Evolutionary conservation across 805 yeast species (phyloP).

Genomic region (Starmerella gropengiesseri): DNA sequence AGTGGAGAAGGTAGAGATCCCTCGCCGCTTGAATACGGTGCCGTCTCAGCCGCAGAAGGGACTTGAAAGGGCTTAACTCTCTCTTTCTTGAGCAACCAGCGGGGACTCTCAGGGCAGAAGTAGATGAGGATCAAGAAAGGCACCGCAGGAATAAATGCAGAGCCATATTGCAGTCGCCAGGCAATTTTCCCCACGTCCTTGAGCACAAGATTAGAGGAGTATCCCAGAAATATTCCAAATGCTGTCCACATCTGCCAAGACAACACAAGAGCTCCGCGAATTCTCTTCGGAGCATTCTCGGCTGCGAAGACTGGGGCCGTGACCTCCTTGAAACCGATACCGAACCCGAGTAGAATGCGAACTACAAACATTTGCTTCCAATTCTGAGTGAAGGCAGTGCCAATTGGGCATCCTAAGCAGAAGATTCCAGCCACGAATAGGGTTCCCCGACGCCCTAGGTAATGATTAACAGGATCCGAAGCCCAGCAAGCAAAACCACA

Average conservation of each 20-base stretch:
- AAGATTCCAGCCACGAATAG: slow-evolving; percentile 35
- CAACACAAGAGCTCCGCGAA: slow-evolving; percentile 58
- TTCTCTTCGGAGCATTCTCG: slow-evolving; percentile 50
- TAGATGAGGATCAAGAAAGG: slow-evolving; percentile 1
- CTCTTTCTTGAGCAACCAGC: slow-evolving; percentile 52
- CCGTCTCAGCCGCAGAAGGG: slow-evolving; percentile 39
- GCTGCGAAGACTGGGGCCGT: slow-evolving; percentile 60
- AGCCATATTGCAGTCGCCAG: slow-evolving; percentile 43
- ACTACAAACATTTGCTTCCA: slow-evolving; percentile 54
- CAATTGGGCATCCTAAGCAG: slow-evolving; percentile 45
- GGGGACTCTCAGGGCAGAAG: slow-evolving; percentile 32
- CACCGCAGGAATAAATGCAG: slow-evolving; percentile 44
- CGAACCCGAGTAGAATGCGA: slow-evolving; percentile 51
- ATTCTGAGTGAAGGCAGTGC: slow-evolving; percentile 51
- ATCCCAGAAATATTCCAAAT: slow-evolving; percentile 59
- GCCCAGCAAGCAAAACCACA: slow-evolving; percentile 42
- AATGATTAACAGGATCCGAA: slow-evolving; percentile 41
- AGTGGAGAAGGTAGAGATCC: slow-evolving; percentile 50
- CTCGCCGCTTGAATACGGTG: slow-evolving; percentile 49
- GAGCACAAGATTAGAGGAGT: slow-evolving; percentile 22
- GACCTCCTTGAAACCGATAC: slow-evolving; percentile 56
- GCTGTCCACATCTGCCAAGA: slow-evolving; percentile 71
- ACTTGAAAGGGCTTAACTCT: slow-evolving; percentile 41
- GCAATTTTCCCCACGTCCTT: slow-evolving; percentile 39
- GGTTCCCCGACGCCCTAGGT: slow-evolving; percentile 46